phyloP scores from a whole-genome alignment of 768 basidiomycete genomes.

The Russula ochroleuca region DNA sequence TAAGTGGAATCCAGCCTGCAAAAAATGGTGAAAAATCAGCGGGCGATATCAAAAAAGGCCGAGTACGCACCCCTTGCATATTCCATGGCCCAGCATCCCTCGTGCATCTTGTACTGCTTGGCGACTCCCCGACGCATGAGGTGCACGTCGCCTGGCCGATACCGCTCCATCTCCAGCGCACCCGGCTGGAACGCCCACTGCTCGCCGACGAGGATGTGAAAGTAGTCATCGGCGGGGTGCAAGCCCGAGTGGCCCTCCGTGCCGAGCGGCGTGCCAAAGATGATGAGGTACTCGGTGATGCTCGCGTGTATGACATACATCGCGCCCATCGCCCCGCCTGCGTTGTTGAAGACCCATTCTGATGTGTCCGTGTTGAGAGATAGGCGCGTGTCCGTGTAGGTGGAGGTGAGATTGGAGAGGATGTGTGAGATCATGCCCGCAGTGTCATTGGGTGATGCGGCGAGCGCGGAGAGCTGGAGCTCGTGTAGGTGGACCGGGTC shows the following conservation, averaged over 20 bases:
- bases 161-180: slow-evolving; percentile 77
- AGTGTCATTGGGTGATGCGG: slow-evolving; percentile 57
- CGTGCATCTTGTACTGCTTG: slow-evolving; percentile 98
- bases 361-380: slow-evolving; percentile 52
- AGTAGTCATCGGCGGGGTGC: slow-evolving; percentile 97
- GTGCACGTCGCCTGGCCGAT: slow-evolving; percentile 81
- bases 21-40: background rate
- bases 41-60: background rate
- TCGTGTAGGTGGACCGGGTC: slow-evolving; percentile 67
- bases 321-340: slow-evolving; percentile 95
- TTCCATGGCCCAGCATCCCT: slow-evolving; percentile 94
- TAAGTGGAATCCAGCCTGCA: slow-evolving; percentile 95
- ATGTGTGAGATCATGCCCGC: slow-evolving; percentile 77
- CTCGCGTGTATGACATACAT: slow-evolving; percentile 98
- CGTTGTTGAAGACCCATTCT: slow-evolving; percentile 97
- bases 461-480: slow-evolving; percentile 71
- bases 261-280: slow-evolving; percentile 93
- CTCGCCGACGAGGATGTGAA: slow-evolving; percentile 90
- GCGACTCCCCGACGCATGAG: slow-evolving; percentile 74
- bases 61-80: slow-evolving; percentile 75
- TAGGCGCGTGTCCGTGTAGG: slow-evolving; percentile 57
- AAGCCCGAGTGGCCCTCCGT: slow-evolving; percentile 95
- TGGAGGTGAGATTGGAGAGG: slow-evolving; percentile 68
- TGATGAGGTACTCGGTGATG: slow-evolving; percentile 94
- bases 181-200: slow-evolving; percentile 92